phyloP scores from a whole-genome alignment of 1,139 yeast genomes.

The Candida sanyaensis region DNA sequence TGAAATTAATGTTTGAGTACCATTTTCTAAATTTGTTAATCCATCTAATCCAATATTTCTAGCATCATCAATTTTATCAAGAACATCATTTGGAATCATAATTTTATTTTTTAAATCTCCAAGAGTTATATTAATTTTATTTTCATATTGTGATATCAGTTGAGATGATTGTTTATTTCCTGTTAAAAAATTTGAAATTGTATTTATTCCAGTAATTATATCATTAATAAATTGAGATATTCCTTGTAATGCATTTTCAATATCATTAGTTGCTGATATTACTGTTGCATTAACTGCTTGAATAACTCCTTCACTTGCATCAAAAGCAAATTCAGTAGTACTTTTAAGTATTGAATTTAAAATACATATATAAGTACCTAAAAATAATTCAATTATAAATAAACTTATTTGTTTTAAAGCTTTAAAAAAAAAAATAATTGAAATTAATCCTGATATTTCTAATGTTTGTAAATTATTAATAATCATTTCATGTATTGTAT shows the following conservation, averaged over 20 bases:
- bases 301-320: conserved; percentile 67
- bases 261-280: conserved; percentile 51
- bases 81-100: conserved; percentile 62
- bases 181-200: conserved; percentile 56
- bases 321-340: conserved; percentile 69
- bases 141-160: conserved; percentile 25
- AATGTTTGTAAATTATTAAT: conserved; percentile 11
- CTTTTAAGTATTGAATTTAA: conserved; percentile 74
- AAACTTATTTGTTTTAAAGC: conserved; percentile 60
- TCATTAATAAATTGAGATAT: conserved; percentile 55
- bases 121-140: conserved; percentile 61
- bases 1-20: conserved; percentile 23
- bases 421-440: conserved; percentile 10
- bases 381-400: conserved; percentile 67
- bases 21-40: conserved; percentile 50
- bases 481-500: conserved; percentile 12
- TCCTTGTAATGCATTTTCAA: conserved; percentile 63
- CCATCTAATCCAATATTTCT: conserved; percentile 51
- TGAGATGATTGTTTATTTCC: conserved; percentile 28
- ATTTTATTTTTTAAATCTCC: conserved; percentile 51
- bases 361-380: conserved; percentile 88
- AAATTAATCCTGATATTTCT: conserved; percentile 12
- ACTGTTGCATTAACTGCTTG: conserved; percentile 62
- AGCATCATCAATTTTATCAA: conserved; percentile 50
- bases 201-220: conserved; percentile 35